A percentile compares a stretch with the other conserved stretches of the same genome.
These are phyloP conservation scores for Trichoderma guizhouense DNA, from an alignment of 2,329 filamentous ascomycete species.

Conservation along the genomic window DNA sequence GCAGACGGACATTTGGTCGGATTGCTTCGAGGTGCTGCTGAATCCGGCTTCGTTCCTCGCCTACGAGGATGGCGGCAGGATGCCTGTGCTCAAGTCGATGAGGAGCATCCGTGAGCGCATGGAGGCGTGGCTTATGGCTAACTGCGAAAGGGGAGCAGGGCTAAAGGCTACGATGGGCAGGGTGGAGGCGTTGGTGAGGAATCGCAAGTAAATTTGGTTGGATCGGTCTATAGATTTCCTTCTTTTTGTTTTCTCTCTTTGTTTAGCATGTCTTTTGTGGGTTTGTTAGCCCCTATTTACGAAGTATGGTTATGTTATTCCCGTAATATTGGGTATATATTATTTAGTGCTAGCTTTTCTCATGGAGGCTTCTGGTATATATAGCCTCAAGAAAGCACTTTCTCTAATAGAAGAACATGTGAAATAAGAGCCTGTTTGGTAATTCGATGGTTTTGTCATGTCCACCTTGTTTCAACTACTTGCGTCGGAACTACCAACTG, in stretches of 20 bases:
- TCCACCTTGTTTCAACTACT: not conserved
- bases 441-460: not conserved
- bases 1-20: constrained; percentile 87
- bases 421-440: not conserved
- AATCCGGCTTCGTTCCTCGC: constrained; percentile 72
- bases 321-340: not conserved
- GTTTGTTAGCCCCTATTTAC: not conserved
- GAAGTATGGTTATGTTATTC: not conserved
- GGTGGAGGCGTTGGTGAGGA: constrained; percentile 50
- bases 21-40: constrained; percentile 78
- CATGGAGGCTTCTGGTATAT: not conserved
- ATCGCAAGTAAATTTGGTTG: constrained; percentile 28
- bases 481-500: not conserved
- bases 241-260: not conserved
- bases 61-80: constrained; percentile 59
- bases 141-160: constrained; percentile 76
- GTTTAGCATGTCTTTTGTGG: not conserved
- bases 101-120: constrained; percentile 67
- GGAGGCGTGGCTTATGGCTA: constrained; percentile 77
- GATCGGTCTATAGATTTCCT: not conserved
- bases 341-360: not conserved
- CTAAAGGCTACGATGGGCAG: constrained; percentile 68
- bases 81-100: constrained; percentile 75
- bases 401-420: not conserved
- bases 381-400: not conserved